A percentile compares a stretch with the other conserved stretches of the same genome.
Conservation (phyloP, 2,329 filamentous ascomycete genomes). For the Nakataea oryzae region DNA sequence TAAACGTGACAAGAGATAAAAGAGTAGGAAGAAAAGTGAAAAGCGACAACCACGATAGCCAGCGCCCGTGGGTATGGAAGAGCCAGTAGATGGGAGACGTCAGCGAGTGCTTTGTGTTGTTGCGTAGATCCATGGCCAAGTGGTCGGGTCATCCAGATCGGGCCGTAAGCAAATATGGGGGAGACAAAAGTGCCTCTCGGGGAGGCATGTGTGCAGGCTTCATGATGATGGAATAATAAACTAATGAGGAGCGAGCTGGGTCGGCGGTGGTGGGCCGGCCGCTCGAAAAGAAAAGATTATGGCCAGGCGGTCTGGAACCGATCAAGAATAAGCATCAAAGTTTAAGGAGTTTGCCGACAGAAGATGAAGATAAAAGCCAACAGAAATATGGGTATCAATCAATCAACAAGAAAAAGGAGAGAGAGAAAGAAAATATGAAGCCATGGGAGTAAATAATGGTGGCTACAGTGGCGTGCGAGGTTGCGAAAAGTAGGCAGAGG, state of each 20-base stretch:
- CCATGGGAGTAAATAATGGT: background rate
- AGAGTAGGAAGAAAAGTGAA: background rate
- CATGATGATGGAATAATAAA: background rate
- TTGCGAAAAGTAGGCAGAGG: background rate
- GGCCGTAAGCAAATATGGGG: background rate
- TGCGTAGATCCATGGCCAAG: background rate
- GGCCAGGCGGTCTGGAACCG: background rate
- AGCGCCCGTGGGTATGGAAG: constrained; percentile 3
- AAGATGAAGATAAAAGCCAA: background rate
- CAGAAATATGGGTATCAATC: background rate
- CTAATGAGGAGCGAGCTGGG: background rate
- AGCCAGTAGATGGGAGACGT: background rate
- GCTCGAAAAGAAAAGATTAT: background rate
- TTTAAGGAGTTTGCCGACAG: background rate
- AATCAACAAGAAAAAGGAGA: background rate
- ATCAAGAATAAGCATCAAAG: background rate
- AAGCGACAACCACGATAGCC: background rate
- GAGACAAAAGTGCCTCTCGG: background rate
- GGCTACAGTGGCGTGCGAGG: background rate
- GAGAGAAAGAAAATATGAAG: background rate
- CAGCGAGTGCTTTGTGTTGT: background rate
- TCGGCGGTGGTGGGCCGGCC: background rate
- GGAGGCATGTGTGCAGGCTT: background rate
- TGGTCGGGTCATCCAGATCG: background rate
- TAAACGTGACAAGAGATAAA: background rate